Evolutionary conservation across 345 rosid genomes (phyloP), one percentile per base, ranked within the genome.

Genomic region (Euphorbia tirucalli): DNA sequence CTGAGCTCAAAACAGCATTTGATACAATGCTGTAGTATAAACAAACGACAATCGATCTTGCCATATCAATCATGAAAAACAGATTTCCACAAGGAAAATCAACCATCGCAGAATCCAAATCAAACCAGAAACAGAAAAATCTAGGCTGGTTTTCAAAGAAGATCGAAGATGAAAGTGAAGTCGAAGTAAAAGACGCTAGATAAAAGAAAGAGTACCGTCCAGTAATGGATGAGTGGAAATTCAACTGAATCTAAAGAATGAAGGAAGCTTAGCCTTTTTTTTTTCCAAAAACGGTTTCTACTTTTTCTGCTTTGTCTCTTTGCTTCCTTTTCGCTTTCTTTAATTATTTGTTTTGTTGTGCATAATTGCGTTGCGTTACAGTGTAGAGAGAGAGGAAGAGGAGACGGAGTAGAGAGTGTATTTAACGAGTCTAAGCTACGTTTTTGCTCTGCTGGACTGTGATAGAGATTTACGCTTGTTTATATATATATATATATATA

Each of bases 361-460:
- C 24, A 19, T 50, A n/a, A 39, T 63, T 37, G 44, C 22, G 46
- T 32, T 19, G 19, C n/a, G n/a, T n/a, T n/a, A n/a, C 49, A 11
- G 66, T 21, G 66, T 19, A 49, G 70, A 56, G 62, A 35, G 43
- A 18, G 65, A 44, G 15, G 5, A 24, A 35, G 2, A 48, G 35
- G 22, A 27, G 64, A 31, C 68, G 50, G 55, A 66, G 68, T 46
- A 43, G 25, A 24, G 57, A 32, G 31, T 46, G 44, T 19, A 44
- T 70, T 59, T 69, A 31, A 55, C 77, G 72, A 77, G 77, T 77
- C 79, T 74, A 71, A 68, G 72, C 77, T 74, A 71, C 74, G 81
- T 43, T 71, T 49, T 57, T 56, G 71, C 50, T 14, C 41, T 22
- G 80, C 78, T 74, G 77, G 76, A 68, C 56, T 19, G 2, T 3